A percentile compares a stretch with the other conserved stretches of the same genome.
phyloP scores from a whole-genome alignment of 2,329 filamentous ascomycete genomes.

The Saccharata proteae region DNA sequence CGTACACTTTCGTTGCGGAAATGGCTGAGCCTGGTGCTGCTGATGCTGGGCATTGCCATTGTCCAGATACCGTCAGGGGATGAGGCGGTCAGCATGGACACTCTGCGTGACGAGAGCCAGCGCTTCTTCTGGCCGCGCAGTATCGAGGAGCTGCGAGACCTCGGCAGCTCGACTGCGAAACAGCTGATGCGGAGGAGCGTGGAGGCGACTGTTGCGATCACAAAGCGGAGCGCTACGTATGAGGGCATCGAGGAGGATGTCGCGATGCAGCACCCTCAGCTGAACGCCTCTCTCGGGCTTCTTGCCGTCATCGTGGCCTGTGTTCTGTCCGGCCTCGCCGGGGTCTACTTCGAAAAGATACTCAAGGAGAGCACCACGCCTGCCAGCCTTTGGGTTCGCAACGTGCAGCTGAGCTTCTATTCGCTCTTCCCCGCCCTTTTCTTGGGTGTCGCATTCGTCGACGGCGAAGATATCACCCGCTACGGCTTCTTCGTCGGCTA shows the following conservation, averaged over 20 bases:
- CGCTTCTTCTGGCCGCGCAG: slow-evolving; percentile 62
- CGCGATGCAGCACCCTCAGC: slow-evolving; percentile 38
- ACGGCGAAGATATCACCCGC: slow-evolving; percentile 70
- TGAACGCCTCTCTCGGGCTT: slow-evolving; percentile 72
- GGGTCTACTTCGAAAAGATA: slow-evolving; percentile 83
- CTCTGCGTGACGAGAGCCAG: slow-evolving; percentile 48
- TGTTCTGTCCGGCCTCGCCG: slow-evolving; percentile 69
- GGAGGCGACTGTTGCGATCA: slow-evolving; percentile 1
- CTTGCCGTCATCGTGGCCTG: slow-evolving; percentile 68
- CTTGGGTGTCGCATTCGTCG: slow-evolving; percentile 74
- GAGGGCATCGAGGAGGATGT: slow-evolving; percentile 66
- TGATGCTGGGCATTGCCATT: slow-evolving; percentile 72
- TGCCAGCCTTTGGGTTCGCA: slow-evolving; percentile 82
- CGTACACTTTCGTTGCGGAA: slow-evolving; percentile 58
- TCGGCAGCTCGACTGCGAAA: slow-evolving; percentile 38
- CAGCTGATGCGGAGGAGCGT: slow-evolving; percentile 38
- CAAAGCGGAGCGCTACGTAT: slow-evolving; percentile 66
- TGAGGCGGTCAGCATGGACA: slow-evolving; percentile 39
- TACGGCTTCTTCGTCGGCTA: slow-evolving; percentile 93
- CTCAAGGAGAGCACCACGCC: slow-evolving; percentile 69
- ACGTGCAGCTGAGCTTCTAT: slow-evolving; percentile 89
- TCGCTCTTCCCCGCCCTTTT: slow-evolving; percentile 82
- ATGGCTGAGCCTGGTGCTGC: slow-evolving; percentile 68
- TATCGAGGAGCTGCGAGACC: slow-evolving; percentile 61
- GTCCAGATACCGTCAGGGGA: slow-evolving; percentile 63